These are phyloP conservation scores for Camellia granthamiana DNA, from an alignment of 148 eudicot species.

Conservation along the genomic window DNA sequence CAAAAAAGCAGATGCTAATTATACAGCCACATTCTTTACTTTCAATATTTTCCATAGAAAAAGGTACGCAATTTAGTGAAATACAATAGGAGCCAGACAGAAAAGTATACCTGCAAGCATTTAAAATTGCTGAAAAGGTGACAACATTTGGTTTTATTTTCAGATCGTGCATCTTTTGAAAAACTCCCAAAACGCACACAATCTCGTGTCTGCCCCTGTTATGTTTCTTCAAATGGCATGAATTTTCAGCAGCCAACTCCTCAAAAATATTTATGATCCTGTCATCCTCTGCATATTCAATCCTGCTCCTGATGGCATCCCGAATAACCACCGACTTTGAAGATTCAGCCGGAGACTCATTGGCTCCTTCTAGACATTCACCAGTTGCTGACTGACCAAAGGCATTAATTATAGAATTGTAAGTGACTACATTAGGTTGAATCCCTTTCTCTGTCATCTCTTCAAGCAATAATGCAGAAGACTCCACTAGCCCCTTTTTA, in stretches of 20 bases:
- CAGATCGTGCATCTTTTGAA: conserved; percentile 84
- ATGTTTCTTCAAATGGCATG: conserved; percentile 31
- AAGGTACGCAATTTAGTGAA: conserved; percentile 4
- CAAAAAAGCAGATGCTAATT: neutral
- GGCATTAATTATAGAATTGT: conserved; percentile 93
- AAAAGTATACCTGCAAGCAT: conserved; percentile 86
- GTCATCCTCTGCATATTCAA: conserved; percentile 37
- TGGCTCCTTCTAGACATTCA: conserved; percentile 26
- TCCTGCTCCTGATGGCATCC: neutral
- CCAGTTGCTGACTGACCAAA: conserved; percentile 66
- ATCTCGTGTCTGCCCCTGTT: conserved; percentile 53
- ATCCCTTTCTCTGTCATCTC: conserved; percentile 96
- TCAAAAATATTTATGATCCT: conserved; percentile 61
- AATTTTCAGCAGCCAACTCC: conserved; percentile 62
- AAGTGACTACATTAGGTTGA: conserved; percentile 89
- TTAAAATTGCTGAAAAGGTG: conserved; percentile 93
- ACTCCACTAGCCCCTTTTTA: conserved; percentile 82
- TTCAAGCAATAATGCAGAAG: conserved; percentile 71
- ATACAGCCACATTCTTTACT: too few species aligned
- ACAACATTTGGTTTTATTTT: conserved; percentile 94
- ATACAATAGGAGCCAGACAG: neutral
- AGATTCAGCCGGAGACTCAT: conserved; percentile 30
- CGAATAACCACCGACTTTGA: conserved; percentile 21
- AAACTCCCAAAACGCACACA: conserved; percentile 70
- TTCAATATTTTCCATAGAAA: neutral